These are phyloP conservation scores for Chrysoporthe austroafricana DNA, from an alignment of 2,329 filamentous ascomycete species.

Conservation along the genomic window DNA sequence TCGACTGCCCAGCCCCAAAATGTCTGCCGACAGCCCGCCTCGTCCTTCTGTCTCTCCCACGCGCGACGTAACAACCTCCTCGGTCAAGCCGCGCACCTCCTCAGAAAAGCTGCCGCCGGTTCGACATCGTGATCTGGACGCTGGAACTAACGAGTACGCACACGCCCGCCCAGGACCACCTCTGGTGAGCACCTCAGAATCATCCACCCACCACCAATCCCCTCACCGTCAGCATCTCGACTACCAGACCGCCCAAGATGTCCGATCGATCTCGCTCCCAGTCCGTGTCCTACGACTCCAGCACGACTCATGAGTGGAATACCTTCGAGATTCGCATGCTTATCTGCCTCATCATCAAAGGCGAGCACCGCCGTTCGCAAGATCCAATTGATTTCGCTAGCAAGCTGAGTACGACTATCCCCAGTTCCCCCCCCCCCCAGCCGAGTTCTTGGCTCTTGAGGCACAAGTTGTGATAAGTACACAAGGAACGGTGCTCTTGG, in stretches of 20 bases:
- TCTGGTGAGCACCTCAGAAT: too few species aligned
- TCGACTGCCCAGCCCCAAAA: neutral
- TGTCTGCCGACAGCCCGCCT: neutral
- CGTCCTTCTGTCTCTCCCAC: neutral
- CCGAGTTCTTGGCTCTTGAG: neutral
- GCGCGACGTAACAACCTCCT: neutral
- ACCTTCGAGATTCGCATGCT: constrained; percentile 25
- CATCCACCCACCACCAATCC: too few species aligned
- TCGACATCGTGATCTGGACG: neutral
- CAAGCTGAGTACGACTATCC: constrained; percentile 13
- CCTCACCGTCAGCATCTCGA: neutral
- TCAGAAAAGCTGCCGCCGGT: neutral
- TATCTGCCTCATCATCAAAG: constrained; percentile 27
- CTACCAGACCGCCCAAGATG: neutral
- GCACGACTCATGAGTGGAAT: constrained; percentile 13
- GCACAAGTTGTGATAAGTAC: neutral
- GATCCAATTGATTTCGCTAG: constrained; percentile 21
- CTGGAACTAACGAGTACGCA: neutral
- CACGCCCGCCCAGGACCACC: neutral
- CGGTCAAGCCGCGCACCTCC: neutral
- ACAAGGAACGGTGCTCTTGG: neutral
- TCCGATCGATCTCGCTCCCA: neutral
- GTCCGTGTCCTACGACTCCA: neutral
- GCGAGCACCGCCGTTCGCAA: constrained; percentile 13
- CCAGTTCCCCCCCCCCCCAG: neutral